Evolutionary conservation across 495 filamentous ascomycete species (phyloP), one percentile per base, ranked within the genome.

Genomic region (Talaromyces trachyspermus): DNA sequence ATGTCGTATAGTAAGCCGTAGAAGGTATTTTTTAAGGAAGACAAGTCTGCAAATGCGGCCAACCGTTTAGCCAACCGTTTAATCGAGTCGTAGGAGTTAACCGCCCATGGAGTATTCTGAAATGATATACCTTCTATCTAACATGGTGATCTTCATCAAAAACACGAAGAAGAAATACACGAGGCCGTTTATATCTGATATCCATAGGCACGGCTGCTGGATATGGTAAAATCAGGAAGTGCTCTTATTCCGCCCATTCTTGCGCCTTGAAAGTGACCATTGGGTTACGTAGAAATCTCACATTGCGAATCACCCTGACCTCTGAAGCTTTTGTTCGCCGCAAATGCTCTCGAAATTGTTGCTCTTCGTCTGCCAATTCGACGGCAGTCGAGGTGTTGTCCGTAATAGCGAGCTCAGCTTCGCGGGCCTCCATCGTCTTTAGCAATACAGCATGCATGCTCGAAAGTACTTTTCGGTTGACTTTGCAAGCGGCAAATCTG

Each of bases 381-480:
- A 10, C 15, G 19, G 17, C 14, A 32, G 22, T 17, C 2, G 47
- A 49, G 12, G 47, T 50, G 36, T 58, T 51, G 25, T 48, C 49
- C 4, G 54, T 45, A 19, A 59, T 43, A n/a, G 46, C 40, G 43
- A 85, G 55, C 50, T 78, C 77, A 23, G 62, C 57, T 59, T 85
- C 75, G 49, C 88, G 83, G 48, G 71, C 74, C 56, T 77, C 72
- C 58, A 82, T 78, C 25, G 92, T 98, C 69, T 80, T 81, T 52
- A 75, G 75, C 30, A 98, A 65, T 26, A 97, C 80, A 52, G 79
- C 72, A 52, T 95, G 88, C 92, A 97, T 97, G 57, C 84, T 91
- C 1, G 82, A 88, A n/a, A 97, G 61, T 7, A 95, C 92, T 68
- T 84, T 89, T 91, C 84, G 3, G 82, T 77, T 0, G 92, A 85